These are phyloP conservation scores for Prunus mume DNA, from an alignment of 306 rosid genomes.

Conservation along the genomic window DNA sequence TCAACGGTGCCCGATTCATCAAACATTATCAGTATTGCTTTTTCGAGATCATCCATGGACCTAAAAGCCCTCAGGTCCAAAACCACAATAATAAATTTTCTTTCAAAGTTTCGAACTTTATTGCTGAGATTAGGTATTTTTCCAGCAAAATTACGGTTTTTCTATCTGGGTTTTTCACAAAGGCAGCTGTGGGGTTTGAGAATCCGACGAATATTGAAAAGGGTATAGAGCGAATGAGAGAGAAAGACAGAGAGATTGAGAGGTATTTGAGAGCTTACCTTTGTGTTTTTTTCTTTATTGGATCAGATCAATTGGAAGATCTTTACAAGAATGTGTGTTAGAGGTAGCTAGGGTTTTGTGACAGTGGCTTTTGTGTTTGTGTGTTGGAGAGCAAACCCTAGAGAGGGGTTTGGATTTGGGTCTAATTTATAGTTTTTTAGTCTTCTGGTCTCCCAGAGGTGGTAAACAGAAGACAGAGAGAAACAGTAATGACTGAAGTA, in stretches of 20 bases:
- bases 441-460: not conserved
- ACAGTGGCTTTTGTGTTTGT: not conserved
- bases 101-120: constrained; percentile 28
- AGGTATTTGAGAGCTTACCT: constrained; percentile 37
- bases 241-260: constrained; percentile 10
- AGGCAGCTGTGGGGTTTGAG: not conserved
- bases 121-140: constrained; percentile 3
- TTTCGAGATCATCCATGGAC: constrained; percentile 86
- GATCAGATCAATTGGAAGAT: constrained; percentile 35
- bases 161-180: constrained; percentile 11
- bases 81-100: constrained; percentile 27
- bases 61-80: constrained; percentile 16
- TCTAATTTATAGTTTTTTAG: constrained; percentile 25
- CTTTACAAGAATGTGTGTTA: constrained; percentile 22
- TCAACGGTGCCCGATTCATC: constrained; percentile 73
- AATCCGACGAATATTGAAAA: not conserved
- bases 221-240: constrained; percentile 5
- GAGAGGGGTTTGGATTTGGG: constrained; percentile 8
- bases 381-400: constrained; percentile 20
- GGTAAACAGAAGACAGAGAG: not conserved
- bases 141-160: constrained; percentile 6
- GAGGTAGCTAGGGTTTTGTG: constrained; percentile 19
- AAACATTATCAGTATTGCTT: constrained; percentile 74
- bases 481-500: not conserved
- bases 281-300: not conserved